phyloP scores from a whole-genome alignment of 2,329 filamentous ascomycete species.

The Nemania sp. region DNA sequence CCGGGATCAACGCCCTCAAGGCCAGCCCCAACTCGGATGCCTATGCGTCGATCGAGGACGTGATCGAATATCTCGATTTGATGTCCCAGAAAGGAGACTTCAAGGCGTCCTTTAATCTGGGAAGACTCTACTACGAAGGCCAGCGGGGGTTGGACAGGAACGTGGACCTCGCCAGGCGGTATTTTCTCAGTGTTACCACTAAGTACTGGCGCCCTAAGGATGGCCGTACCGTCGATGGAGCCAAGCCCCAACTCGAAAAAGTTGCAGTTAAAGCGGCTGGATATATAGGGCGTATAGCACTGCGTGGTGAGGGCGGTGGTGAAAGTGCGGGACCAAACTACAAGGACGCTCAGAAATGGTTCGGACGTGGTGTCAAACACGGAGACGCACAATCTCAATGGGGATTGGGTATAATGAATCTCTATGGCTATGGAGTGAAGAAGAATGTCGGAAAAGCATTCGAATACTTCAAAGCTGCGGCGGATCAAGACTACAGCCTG shows the following conservation, averaged over 20 bases:
- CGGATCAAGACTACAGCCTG: conserved; percentile 78
- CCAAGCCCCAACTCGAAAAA: conserved; percentile 72
- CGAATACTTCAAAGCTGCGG: conserved; percentile 75
- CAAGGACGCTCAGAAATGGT: conserved; percentile 77
- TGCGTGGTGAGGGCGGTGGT: conserved; percentile 81
- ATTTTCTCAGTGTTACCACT: conserved; percentile 78
- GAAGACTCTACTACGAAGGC: conserved; percentile 86
- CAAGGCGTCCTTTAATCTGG: conserved; percentile 83
- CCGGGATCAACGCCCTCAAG: conserved; percentile 78
- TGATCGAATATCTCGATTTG: conserved; percentile 90
- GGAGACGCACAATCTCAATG: conserved; percentile 85
- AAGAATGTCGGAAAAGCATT: conserved; percentile 73
- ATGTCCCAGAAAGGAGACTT: conserved; percentile 89
- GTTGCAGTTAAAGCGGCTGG: conserved; percentile 82
- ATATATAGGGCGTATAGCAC: conserved; percentile 84
- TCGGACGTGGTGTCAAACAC: conserved; percentile 73
- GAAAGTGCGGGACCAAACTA: too few relatives aligned
- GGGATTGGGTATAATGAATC: conserved; percentile 79
- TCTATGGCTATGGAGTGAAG: conserved; percentile 71
- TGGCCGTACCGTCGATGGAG: conserved; percentile 72
- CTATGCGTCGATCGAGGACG: conserved; percentile 86
- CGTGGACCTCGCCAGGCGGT: conserved; percentile 72
- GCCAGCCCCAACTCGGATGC: conserved; percentile 75
- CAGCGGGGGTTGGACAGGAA: conserved; percentile 74
- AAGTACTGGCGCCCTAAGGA: conserved; percentile 78